A percentile compares a stretch with the other conserved stretches of the same genome.
Conservation (phyloP, 2,329 filamentous ascomycete genomes). For the Fusarium sp. region DNA sequence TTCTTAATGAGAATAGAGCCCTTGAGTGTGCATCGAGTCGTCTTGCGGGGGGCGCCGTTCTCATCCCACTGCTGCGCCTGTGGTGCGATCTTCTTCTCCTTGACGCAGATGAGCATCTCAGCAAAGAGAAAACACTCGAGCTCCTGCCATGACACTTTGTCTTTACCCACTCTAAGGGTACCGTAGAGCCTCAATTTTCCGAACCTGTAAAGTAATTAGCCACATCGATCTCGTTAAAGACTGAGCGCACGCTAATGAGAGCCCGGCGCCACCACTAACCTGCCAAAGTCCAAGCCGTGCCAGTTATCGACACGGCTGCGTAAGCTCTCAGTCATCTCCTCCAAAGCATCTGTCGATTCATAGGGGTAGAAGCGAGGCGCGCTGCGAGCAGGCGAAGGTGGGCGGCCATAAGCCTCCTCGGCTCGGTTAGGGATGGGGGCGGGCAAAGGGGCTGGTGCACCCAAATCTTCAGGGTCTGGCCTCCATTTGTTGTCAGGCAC, state of each 20-base stretch:
- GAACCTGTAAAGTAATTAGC: constrained; percentile 66
- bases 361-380: constrained; percentile 72
- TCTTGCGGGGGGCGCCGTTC: constrained; percentile 65
- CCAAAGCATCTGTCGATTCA: constrained; percentile 78
- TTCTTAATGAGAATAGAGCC: constrained; percentile 98
- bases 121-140: constrained; percentile 96
- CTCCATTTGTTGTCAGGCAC: constrained; percentile 93
- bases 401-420: constrained; percentile 63
- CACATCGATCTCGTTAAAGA: background rate
- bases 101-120: constrained; percentile 99
- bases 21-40: constrained; percentile 86
- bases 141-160: constrained; percentile 96
- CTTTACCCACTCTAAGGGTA: constrained; percentile 92
- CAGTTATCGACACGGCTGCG: constrained; percentile 94
- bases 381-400: constrained; percentile 67
- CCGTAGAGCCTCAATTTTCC: constrained; percentile 91
- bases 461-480: constrained; percentile 83
- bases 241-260: background rate
- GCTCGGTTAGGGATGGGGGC: constrained; percentile 54
- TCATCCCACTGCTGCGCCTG: constrained; percentile 72
- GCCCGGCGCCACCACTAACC: constrained; percentile 56
- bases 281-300: constrained; percentile 93
- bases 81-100: constrained; percentile 82
- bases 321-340: constrained; percentile 86
- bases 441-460: constrained; percentile 57